Base-by-base conservation (phyloP, 2,329 filamentous ascomycete genomes). In the Myriosclerotinia duriaeana region DNA sequence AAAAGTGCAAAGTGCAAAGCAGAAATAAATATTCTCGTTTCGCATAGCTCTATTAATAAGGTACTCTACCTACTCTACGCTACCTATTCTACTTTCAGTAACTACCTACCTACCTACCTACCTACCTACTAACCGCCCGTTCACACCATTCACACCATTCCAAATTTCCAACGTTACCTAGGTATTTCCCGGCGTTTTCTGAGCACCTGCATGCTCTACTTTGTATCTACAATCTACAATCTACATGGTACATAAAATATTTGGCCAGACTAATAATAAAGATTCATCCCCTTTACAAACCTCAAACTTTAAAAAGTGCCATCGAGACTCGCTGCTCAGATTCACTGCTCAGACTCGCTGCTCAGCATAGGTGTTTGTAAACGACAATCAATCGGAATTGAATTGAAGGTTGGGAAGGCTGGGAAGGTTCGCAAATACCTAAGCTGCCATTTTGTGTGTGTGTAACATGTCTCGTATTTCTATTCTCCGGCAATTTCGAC, bases 21-120 rank as follows among this genome's bases (percentile, higher is more conserved):
- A 59, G 11, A 59, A 46, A 46, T 6, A 46, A n/a, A 30, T n/a
- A 59, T 30, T 20, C 42, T 26, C 44, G 11, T 46, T 30, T 5
- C 44, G 54, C n/a, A 42, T 22, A 42, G 11, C 20, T n/a, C n/a
- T n/a, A n/a, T n/a, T 20, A 40, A 15, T 14, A 56, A 42, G 54
- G 22, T 38, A 56, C 30, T n/a, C n/a, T n/a, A n/a, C 6, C 20
- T 11, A 22, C 5, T 11, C 12, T 3, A 8, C 36, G 48, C n/a
- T 14, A 56, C 17, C 38, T 58, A 58, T 44, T 58, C 36, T 62
- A 42, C 46, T 53, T 62, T 62, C 59, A 48, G 50, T 20, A 42
- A 53, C 46, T 53, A 42, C 11, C 3, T 42, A 12, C 3, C 14
- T 42, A 11, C 40, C 11, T 42, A 42, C 14, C 40, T 11, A n/a